phyloP scores from a whole-genome alignment of 495 filamentous ascomycete species.

The Penicillium maclennaniae region DNA sequence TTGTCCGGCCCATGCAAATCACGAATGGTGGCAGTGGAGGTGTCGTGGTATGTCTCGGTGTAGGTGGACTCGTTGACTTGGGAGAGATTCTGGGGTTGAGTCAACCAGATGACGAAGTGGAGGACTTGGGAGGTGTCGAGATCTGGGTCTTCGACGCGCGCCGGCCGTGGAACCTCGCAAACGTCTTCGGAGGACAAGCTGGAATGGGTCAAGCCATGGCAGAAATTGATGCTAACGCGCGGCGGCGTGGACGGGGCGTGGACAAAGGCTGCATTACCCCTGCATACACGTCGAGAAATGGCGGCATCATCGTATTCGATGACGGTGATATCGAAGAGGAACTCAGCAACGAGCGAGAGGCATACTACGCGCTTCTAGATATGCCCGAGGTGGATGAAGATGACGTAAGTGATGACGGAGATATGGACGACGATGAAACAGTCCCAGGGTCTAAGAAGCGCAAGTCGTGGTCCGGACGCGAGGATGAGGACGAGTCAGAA shows the following conservation, averaged over 20 bases:
- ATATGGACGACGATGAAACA: constrained; percentile 37
- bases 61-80: constrained; percentile 86
- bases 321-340: constrained; percentile 95
- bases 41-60: constrained; percentile 85
- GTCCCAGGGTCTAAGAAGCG: constrained; percentile 58
- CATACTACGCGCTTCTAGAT: constrained; percentile 73
- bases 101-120: constrained; percentile 48
- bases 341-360: constrained; percentile 66
- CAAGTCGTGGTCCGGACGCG: constrained; percentile 76
- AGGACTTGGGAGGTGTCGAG: constrained; percentile 71
- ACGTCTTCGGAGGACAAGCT: constrained; percentile 78
- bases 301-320: constrained; percentile 88
- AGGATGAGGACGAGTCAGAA: constrained; percentile 67
- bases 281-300: constrained; percentile 69
- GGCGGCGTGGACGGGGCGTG: constrained; percentile 47
- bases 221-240: constrained; percentile 47
- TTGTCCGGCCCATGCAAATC: constrained; percentile 79
- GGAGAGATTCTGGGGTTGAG: constrained; percentile 66
- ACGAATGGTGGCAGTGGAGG: constrained; percentile 76
- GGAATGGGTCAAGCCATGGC: constrained; percentile 42
- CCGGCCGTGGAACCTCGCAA: constrained; percentile 90
- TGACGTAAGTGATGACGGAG: constrained; percentile 44
- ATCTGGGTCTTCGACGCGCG: constrained; percentile 92
- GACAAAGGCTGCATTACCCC: constrained; percentile 64
- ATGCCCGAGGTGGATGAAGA: constrained; percentile 90